Evolutionary conservation across 192 early-diverging fungal species (phyloP).

Genomic region (Gigaspora rosea): DNA sequence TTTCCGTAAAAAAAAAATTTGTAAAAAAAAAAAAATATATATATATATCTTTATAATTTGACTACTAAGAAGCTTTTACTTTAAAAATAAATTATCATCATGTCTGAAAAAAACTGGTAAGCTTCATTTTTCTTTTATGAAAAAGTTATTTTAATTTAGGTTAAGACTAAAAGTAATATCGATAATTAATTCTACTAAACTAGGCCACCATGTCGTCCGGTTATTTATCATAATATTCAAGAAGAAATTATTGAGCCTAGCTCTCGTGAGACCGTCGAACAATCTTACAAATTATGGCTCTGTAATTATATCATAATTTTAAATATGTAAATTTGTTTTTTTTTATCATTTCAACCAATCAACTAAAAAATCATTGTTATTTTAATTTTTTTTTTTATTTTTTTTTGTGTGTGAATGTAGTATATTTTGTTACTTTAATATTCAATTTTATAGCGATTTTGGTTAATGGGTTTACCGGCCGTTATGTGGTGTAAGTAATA

Average conservation of each 20-base stretch:
- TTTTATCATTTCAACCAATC: background rate
- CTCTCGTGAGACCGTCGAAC: background rate
- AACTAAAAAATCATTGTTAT: background rate
- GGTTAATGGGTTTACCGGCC: background rate
- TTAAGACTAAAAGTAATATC: no score
- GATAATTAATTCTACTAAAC: background rate
- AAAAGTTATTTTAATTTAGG: no score
- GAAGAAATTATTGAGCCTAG: background rate
- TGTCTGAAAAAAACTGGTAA: no score
- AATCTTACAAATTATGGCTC: background rate
- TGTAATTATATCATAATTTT: background rate
- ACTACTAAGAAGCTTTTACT: no score
- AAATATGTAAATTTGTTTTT: background rate
- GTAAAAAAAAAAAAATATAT: no score
- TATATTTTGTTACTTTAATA: background rate
- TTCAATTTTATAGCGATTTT: background rate
- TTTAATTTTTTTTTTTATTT: background rate
- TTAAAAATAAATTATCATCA: no score
- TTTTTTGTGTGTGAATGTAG: background rate
- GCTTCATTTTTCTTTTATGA: no score
- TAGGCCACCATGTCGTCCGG: constrained; percentile 2
- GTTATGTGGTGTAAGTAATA: background rate
- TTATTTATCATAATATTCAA: constrained; percentile 13
- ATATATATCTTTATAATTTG: no score
- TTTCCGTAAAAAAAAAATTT: no score